phyloP scores from a whole-genome alignment of 1,139 yeast genomes.

The Pneumocystis sp. region DNA sequence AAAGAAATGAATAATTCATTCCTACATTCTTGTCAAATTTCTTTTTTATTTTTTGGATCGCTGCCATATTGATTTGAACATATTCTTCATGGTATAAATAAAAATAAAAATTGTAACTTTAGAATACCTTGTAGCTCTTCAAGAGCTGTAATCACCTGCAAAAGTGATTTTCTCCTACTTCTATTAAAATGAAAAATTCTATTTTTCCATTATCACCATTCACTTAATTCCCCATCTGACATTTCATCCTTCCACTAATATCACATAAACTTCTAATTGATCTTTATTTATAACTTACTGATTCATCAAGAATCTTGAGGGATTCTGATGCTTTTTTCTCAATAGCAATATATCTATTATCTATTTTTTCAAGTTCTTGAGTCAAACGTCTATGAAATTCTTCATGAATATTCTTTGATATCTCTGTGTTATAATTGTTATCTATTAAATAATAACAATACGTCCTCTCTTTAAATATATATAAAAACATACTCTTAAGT shows the following conservation, averaged over 20 bases:
- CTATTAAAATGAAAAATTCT: background rate
- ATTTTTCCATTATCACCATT: background rate
- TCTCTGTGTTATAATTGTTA: background rate
- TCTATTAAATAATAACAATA: background rate
- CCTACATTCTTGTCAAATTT: background rate
- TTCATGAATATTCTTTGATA: background rate
- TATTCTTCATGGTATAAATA: background rate
- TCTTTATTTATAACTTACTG: background rate
- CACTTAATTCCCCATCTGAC: background rate
- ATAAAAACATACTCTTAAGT: background rate
- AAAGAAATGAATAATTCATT: background rate
- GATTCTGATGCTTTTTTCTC: background rate
- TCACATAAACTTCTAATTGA: background rate
- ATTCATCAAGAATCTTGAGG: background rate
- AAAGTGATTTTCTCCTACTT: background rate
- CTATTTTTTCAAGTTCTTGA: conserved; percentile 1
- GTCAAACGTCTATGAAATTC: background rate
- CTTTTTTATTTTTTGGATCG: background rate
- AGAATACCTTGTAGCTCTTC: background rate
- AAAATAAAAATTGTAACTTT: background rate
- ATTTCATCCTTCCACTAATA: background rate
- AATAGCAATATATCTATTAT: background rate
- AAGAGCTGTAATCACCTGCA: background rate
- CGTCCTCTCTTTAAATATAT: too few relatives aligned
- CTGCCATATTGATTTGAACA: background rate